A percentile compares a stretch with the other conserved stretches of the same genome.
phyloP scores from a whole-genome alignment of 2,329 filamentous ascomycete genomes.

The Aspergillus vadensis region DNA sequence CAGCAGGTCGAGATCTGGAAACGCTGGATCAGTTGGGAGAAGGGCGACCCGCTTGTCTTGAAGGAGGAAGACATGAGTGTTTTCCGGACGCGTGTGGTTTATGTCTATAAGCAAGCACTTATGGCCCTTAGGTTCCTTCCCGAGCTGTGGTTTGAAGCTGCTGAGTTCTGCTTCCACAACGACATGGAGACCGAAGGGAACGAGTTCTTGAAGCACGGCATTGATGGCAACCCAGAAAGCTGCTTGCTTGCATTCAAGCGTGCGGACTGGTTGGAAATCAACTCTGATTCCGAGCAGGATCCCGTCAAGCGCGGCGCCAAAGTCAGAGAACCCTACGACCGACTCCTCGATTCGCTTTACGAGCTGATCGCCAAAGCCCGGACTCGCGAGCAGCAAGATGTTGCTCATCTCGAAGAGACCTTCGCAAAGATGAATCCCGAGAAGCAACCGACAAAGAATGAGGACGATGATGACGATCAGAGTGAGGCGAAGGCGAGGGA shows the following conservation, averaged over 20 bases:
- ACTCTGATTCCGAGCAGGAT: slow-evolving; percentile 74
- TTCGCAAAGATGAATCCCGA: slow-evolving; percentile 48
- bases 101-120: slow-evolving; percentile 88
- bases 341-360: slow-evolving; percentile 84
- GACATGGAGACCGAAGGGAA: slow-evolving; percentile 70
- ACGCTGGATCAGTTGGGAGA: slow-evolving; percentile 93
- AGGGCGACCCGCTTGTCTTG: slow-evolving; percentile 84
- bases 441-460: slow-evolving; percentile 43
- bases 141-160: slow-evolving; percentile 92
- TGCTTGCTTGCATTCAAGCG: slow-evolving; percentile 86
- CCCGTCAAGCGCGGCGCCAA: slow-evolving; percentile 65
- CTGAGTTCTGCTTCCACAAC: slow-evolving; percentile 87
- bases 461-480: slow-evolving; percentile 58
- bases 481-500: slow-evolving; percentile 53
- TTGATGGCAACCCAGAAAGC: slow-evolving; percentile 89
- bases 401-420: slow-evolving; percentile 58
- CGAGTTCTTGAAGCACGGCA: slow-evolving; percentile 78
- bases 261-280: slow-evolving; percentile 82
- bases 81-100: slow-evolving; percentile 78
- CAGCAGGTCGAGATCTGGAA: slow-evolving; percentile 89
- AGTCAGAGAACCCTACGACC: slow-evolving; percentile 81
- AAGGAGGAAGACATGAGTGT: slow-evolving; percentile 75
- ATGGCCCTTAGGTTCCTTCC: slow-evolving; percentile 95
- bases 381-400: slow-evolving; percentile 64
- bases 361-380: slow-evolving; percentile 73